A percentile compares a stretch with the other conserved stretches of the same genome.
Conservation (phyloP, 1,284 basidiomycete genomes). For the Schizopora paradoxa region DNA sequence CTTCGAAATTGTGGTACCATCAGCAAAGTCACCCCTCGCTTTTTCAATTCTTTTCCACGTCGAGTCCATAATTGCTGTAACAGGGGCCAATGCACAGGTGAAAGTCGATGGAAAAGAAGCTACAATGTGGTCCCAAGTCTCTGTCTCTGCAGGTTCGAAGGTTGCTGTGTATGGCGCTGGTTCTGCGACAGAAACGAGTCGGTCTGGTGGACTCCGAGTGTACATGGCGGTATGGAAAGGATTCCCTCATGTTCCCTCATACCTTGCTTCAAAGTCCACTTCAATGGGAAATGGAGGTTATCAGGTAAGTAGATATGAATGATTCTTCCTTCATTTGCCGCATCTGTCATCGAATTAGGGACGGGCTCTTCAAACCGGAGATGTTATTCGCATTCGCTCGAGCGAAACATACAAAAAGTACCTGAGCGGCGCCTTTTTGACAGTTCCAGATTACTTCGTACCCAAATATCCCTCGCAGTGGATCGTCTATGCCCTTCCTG, state of each 20-base stretch:
- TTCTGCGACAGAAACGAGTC: conserved; percentile 20
- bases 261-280: conserved; percentile 59
- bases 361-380: conserved; percentile 39
- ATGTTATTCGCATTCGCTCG: conserved; percentile 40
- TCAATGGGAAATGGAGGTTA: conserved; percentile 59
- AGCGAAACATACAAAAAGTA: conserved; percentile 31
- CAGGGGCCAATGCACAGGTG: conserved; percentile 45
- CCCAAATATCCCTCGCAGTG: conserved; percentile 46
- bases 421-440: conserved; percentile 7
- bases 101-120: conserved; percentile 37
- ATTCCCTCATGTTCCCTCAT: conserved; percentile 51
- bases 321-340: conserved; percentile 5
- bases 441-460: conserved; percentile 27
- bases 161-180: conserved; percentile 36
- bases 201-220: conserved; percentile 40
- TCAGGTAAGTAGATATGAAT: conserved; percentile 33
- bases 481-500: conserved; percentile 51
- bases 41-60: conserved; percentile 43
- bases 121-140: conserved; percentile 45
- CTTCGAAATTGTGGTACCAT: conserved; percentile 48
- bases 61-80: conserved; percentile 48
- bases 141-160: conserved; percentile 40
- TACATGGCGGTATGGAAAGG: conserved; percentile 60
- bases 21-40: conserved; percentile 25
- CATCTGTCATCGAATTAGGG: conserved; percentile 33